A percentile compares a stretch with the other conserved stretches of the same genome.
Evolutionary conservation across 306 rosid species (phyloP).

Genomic region (Begonia loranthoides): DNA sequence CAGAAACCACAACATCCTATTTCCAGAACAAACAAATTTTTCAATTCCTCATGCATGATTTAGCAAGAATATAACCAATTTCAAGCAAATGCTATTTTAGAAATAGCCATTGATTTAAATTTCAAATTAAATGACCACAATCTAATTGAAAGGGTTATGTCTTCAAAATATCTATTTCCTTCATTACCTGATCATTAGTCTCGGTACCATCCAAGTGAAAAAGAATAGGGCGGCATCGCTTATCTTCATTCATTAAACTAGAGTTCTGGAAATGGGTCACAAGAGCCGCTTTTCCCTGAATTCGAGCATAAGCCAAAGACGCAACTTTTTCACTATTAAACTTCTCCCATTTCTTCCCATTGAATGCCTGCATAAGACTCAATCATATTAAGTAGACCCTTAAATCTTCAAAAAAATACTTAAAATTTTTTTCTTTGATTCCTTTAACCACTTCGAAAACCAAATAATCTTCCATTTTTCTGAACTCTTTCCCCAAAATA

Average conservation of each 20-base stretch:
- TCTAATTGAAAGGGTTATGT: not conserved
- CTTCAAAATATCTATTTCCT: constrained; percentile 4
- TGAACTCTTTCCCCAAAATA: too few relatives aligned
- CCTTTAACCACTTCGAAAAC: too few relatives aligned
- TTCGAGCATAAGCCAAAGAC: constrained; percentile 81
- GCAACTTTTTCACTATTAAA: constrained; percentile 92
- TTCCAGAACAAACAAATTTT: too few relatives aligned
- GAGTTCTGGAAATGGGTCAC: constrained; percentile 92
- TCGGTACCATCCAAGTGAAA: constrained; percentile 85
- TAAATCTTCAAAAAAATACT: not conserved
- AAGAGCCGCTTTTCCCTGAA: constrained; percentile 89
- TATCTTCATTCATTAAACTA: constrained; percentile 91
- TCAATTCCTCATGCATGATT: not conserved
- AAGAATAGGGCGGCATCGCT: constrained; percentile 83
- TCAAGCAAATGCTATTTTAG: too few relatives aligned
- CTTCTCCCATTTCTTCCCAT: constrained; percentile 92
- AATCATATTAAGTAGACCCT: too few relatives aligned
- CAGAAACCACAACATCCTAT: not conserved
- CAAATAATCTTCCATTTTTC: too few relatives aligned
- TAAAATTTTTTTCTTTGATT: too few relatives aligned
- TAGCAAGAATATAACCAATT: constrained; percentile 2
- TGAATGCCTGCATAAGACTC: constrained; percentile 45
- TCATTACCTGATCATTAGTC: constrained; percentile 47
- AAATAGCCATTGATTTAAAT: too few relatives aligned
- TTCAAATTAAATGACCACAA: too few relatives aligned